A percentile compares a stretch with the other conserved stretches of the same genome.
Evolutionary conservation across 2,329 filamentous ascomycete genomes (phyloP).

Genomic region (Shiraia bambusicola): DNA sequence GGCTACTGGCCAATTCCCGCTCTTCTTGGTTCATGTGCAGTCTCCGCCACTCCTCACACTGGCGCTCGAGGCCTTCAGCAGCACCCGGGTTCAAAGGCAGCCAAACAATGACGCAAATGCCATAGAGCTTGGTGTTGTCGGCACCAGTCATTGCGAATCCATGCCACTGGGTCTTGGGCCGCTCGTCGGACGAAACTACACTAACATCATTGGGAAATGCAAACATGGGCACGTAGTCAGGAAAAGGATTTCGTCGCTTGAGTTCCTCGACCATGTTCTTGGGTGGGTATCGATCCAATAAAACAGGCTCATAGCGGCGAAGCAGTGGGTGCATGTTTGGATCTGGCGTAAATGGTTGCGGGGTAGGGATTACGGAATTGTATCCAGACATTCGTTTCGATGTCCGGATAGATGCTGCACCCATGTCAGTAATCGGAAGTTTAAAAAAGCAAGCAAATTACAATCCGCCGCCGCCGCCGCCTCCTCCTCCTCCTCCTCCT

Average conservation of each 20-base stretch:
- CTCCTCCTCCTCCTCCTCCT: too few relatives aligned
- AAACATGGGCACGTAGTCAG: conserved; percentile 99
- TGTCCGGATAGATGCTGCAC: conserved; percentile 68
- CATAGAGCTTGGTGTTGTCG: conserved; percentile 88
- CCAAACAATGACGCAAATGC: conserved; percentile 90
- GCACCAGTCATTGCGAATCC: conserved; percentile 97
- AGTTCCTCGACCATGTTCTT: conserved; percentile 79
- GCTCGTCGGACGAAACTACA: conserved; percentile 91
- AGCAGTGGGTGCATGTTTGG: conserved; percentile 95
- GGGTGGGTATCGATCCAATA: conserved; percentile 90
- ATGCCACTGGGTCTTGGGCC: conserved; percentile 96
- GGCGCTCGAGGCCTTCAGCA: conserved; percentile 77
- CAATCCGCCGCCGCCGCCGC: conserved; percentile 1
- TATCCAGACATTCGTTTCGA: conserved; percentile 92
- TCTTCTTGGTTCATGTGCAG: conserved; percentile 86
- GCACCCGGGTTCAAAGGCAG: conserved; percentile 79
- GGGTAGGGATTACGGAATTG: conserved; percentile 93
- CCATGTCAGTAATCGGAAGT: conserved; percentile 27
- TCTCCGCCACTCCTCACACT: conserved; percentile 55
- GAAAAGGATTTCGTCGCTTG: conserved; percentile 79
- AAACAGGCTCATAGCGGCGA: conserved; percentile 90
- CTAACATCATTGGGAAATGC: conserved; percentile 98
- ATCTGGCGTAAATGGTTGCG: conserved; percentile 84
- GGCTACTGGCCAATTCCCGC: conserved; percentile 84
- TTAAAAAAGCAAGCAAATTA: conserved; percentile 19